A percentile compares a stretch with the other conserved stretches of the same genome.
These are phyloP conservation scores for Ophiostoma ips DNA, from an alignment of 2,329 filamentous ascomycete genomes.

Conservation along the genomic window DNA sequence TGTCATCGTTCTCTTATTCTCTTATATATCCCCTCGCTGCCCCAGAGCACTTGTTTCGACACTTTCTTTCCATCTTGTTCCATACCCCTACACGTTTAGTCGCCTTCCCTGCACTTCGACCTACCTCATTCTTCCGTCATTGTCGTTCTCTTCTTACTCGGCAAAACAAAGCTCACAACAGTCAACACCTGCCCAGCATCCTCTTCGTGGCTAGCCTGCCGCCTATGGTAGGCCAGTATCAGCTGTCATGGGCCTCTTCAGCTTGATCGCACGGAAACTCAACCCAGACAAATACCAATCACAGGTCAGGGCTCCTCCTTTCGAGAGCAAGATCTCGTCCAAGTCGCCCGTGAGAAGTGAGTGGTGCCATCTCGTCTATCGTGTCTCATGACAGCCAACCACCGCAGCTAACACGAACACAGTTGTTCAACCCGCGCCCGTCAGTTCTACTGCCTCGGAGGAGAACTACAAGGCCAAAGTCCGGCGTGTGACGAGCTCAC, in stretches of 20 bases:
- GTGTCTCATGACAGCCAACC: no score
- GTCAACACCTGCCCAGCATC: no score
- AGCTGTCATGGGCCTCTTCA: constrained; percentile 20
- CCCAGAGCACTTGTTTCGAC: no score
- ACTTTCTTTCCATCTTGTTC: no score
- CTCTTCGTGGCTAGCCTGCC: constrained; percentile 3
- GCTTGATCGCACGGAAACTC: constrained; percentile 18
- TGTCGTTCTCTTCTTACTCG: no score
- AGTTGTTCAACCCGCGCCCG: constrained; percentile 6
- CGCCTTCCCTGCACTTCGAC: no score
- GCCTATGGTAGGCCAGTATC: constrained; percentile 12
- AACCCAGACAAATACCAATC: constrained; percentile 12
- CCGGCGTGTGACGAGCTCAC: neutral
- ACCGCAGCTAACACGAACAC: neutral
- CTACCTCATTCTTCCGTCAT: no score
- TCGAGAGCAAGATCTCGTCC: constrained; percentile 12
- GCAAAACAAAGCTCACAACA: neutral
- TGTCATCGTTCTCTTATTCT: no score
- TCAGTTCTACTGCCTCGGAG: neutral
- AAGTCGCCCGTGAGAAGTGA: constrained; percentile 16
- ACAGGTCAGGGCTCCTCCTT: constrained; percentile 14
- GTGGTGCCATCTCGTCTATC: neutral
- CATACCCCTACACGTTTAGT: no score
- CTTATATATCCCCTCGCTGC: no score
- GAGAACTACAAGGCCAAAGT: neutral